Base-by-base conservation (phyloP, 768 basidiomycete genomes). In the Cyathus striatus region DNA sequence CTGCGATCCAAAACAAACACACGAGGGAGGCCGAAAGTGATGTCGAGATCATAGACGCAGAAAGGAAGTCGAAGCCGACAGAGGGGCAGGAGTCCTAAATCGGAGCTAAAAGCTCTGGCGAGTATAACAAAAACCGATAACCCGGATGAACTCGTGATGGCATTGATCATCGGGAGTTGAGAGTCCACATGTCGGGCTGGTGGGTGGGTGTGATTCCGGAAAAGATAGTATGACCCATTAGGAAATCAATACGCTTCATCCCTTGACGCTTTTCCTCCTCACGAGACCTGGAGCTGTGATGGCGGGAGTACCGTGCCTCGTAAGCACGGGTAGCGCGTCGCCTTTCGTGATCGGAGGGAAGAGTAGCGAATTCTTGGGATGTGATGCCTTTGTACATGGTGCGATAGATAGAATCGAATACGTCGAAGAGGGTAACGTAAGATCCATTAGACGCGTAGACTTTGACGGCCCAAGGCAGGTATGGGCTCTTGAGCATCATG, bases 241-340 rank as follows among this genome's bases (percentile, higher is more conserved):
- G 60, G 52, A 81, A 81, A 55, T 84, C 81, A 3, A 83, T 69
- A 40, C 80, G 66, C 52, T 72, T 76, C 47, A 82, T 64, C 0
- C 78, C 79, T 39, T 68, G 67, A 4, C 54, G 58, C 49, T 72
- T 70, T 65, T 81, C 79, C 30, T 65, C 63, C 16, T 65, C 67
- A 32, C 67, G 65, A 0, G 55, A 62, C 25, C 54, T 56, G 3
- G 58, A 49, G 17, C 61, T 60, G 0, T 55, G 50, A 9, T 68
- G 61, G 4, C 70, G 61, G 6, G 63, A 45, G 49, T 70, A 78
- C 6, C 81, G 68, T 12, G 51, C 45, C 49, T 70, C 69, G 52
- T 77, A 83, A 20, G 77, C 73, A 2, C 49, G 52, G 2, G 67
- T 65, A 5, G 79, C 72, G 18, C 58, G 52, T 18, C 63, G 59